Conservation (phyloP, 2,329 filamentous ascomycete species). For the Rasamsonia emersonii region DNA sequence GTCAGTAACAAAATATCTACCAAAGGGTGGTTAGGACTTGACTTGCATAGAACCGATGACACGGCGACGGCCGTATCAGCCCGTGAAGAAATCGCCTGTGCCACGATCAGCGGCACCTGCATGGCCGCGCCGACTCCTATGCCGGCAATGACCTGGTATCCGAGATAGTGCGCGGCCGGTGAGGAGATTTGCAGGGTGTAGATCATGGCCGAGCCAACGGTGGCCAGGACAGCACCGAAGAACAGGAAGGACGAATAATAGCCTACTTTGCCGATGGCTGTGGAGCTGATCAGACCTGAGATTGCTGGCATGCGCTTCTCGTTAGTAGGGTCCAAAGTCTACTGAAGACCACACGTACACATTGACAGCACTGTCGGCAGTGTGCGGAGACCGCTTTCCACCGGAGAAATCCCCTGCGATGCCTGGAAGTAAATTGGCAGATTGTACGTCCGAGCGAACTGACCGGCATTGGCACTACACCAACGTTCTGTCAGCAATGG, state of each 20-base stretch:
- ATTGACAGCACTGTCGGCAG: no score
- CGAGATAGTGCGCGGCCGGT: conserved; percentile 12
- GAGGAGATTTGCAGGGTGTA: conserved; percentile 22
- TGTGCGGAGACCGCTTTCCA: no score
- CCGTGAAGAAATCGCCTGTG: no score
- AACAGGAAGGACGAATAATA: conserved; percentile 17
- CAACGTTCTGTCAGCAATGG: no score
- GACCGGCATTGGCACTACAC: conserved; percentile 25
- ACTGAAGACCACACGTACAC: not conserved
- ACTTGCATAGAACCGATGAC: no score
- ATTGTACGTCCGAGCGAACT: conserved; percentile 25
- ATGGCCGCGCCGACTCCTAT: no score
- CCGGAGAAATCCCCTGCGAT: not conserved
- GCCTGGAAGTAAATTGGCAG: conserved; percentile 7
- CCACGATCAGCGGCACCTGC: no score
- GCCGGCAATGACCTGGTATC: conserved; percentile 15
- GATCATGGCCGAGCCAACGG: conserved; percentile 20
- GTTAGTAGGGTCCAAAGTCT: no score
- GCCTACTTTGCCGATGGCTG: conserved; percentile 23
- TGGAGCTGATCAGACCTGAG: conserved; percentile 25
- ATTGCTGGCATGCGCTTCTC: conserved; percentile 28
- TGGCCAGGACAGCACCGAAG: conserved; percentile 15
- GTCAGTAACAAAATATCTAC: no score
- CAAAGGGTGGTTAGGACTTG: no score
- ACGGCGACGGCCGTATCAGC: no score